Conservation (phyloP, 768 basidiomycete species). For the Asterophora parasitica region DNA sequence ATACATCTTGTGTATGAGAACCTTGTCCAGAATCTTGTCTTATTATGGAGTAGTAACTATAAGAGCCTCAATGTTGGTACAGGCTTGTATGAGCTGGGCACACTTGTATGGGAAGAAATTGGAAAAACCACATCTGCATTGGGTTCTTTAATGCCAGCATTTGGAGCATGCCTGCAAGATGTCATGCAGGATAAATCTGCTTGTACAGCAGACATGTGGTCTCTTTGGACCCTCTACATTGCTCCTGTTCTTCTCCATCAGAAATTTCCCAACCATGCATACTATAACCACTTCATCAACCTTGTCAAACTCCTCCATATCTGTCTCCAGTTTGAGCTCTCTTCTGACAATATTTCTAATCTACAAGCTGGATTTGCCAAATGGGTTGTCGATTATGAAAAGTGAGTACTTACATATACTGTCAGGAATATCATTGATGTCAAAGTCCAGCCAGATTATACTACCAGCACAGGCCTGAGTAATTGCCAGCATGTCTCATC, state of each 20-base stretch:
- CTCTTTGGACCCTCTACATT: slow-evolving; percentile 23
- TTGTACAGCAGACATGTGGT: slow-evolving; percentile 20
- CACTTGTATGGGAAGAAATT: slow-evolving; percentile 32
- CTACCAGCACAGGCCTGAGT: slow-evolving; percentile 20
- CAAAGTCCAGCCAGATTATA: slow-evolving; percentile 15
- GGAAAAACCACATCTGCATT: slow-evolving; percentile 24
- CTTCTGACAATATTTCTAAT: slow-evolving; percentile 14
- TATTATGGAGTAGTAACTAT: slow-evolving; percentile 35
- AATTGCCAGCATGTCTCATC: slow-evolving; percentile 24
- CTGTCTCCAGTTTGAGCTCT: slow-evolving; percentile 29
- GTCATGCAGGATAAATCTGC: slow-evolving; percentile 18
- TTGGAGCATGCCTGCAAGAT: slow-evolving; percentile 25
- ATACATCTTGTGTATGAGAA: slow-evolving; percentile 44
- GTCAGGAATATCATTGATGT: neutral
- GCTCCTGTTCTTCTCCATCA: slow-evolving; percentile 15
- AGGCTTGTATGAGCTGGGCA: slow-evolving; percentile 19
- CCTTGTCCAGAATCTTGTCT: slow-evolving; percentile 30
- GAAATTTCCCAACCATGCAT: slow-evolving; percentile 21
- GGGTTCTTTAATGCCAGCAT: slow-evolving; percentile 24
- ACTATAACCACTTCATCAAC: slow-evolving; percentile 34
- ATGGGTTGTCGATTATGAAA: slow-evolving; percentile 28
- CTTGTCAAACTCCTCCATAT: slow-evolving; percentile 25
- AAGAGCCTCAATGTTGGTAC: slow-evolving; percentile 29
- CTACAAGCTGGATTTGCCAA: slow-evolving; percentile 19
- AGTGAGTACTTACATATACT: neutral